Conservation (phyloP, 2,329 filamentous ascomycete species). For the Colletotrichum somersetense region DNA sequence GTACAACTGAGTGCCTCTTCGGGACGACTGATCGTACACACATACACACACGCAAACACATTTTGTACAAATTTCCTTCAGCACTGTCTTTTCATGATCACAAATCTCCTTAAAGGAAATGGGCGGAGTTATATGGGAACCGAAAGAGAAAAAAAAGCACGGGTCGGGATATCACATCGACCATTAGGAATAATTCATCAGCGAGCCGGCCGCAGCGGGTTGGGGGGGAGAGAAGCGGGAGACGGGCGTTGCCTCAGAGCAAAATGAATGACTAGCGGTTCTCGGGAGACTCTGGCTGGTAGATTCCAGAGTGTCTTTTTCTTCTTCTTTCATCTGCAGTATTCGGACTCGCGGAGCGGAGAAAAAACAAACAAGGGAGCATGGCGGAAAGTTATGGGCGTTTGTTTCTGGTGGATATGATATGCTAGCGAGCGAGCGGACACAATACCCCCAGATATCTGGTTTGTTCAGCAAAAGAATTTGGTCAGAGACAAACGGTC, state of each 20-base stretch:
- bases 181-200: neutral
- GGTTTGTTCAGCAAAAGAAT: slow-evolving; percentile 22
- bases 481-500: neutral
- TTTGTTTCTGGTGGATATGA: slow-evolving; percentile 62
- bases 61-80: neutral
- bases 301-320: slow-evolving; percentile 44
- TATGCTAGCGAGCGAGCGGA: slow-evolving; percentile 44
- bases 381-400: slow-evolving; percentile 37
- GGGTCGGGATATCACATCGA: neutral
- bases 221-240: neutral
- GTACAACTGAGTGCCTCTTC: slow-evolving; percentile 22
- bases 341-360: neutral
- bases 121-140: slow-evolving; percentile 33
- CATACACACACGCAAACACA: neutral
- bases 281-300: slow-evolving; percentile 44
- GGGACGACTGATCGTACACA: neutral
- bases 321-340: neutral
- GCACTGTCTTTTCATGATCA: slow-evolving; percentile 10
- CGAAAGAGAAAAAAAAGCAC: slow-evolving; percentile 15
- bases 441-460: slow-evolving; percentile 52
- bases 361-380: neutral
- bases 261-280: slow-evolving; percentile 26
- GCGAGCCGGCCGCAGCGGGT: neutral
- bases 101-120: neutral
- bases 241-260: slow-evolving; percentile 48